Base-by-base conservation (phyloP, 2,329 filamentous ascomycete genomes). In the Diaporthe batatas region DNA sequence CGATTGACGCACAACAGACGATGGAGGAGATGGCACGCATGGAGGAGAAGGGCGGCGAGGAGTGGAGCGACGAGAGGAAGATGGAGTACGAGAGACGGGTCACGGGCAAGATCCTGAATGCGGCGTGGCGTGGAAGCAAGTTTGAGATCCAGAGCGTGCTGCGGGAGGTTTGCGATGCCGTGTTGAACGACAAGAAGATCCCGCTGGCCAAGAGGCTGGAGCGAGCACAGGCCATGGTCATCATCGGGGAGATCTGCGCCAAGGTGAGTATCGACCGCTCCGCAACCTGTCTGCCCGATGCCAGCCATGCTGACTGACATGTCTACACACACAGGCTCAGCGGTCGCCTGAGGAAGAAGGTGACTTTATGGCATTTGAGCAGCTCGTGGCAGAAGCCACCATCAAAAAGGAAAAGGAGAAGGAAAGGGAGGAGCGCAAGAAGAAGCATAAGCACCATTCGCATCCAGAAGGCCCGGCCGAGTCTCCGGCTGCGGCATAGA, bases 11-110 rank as follows among this genome's bases (percentile, higher is more conserved):
- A 34, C 96, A 99, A 85, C 93, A 98, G 86, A 98, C 95, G 74
- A 98, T 99, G 91, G 96, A 99, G 86, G 96, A 98, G 83, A 98
- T 99, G 96, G 95, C 95, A 70, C 95, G 96, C 82, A 88, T 96
- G 83, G 96, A 99, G 85, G 94, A 98, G 86, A 92, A 92, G 79
- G 96, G 96, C 69, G 96, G 96, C 65, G 96, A 98, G 71, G 95
- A 98, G 75, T 99, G 96, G 96, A 98, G 96, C 0, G 96, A 99
- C 75, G 96, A 98, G 90, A 95, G 93, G 87, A 95, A 95, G 84
- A 92, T 92, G 54, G 96, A 99, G 85, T 98, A 97, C 79, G 96
- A 98, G 87, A 92, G 96, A 80, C 91, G 93, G 78, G 96, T 98
- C 32, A 99, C 96, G 12, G 96, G 96, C 79, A 99, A 99, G 89